Base-by-base conservation (phyloP, 73 alveolate genomes). In the Paramecium biaurelia region DNA sequence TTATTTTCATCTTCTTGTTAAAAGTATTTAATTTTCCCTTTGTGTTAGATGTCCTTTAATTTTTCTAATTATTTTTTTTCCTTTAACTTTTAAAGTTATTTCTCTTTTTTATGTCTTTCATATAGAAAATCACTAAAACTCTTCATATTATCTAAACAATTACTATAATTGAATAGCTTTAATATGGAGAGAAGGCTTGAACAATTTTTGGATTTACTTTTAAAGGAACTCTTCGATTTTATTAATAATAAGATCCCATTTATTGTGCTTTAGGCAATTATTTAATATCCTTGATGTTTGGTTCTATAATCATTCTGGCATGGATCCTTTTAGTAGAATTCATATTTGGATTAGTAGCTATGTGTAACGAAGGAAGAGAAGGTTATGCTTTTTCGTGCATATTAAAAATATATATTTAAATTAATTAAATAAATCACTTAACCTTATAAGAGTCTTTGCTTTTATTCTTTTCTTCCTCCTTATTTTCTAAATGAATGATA, bases 391-490 rank as follows among this genome's bases (percentile, higher is more conserved):
- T 32, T 63, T 63, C 23, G 84, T 63, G 84, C 84, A 63, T 63
- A 4, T 30, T 8, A 59, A 11, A 34, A 35, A 35, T 15, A 15
- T 14, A 67, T 30, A 67, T 20, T 9, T 7, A 1, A 67, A 32
- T 32, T 74, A 30, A 32, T 35, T 74, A 74, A 74, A 30, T 32
- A 32, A 21, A 79, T 79, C 76, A 79, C 47, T 79, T 79, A 38
- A 79, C 56, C 30, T 79, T 79, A 47, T 43, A 79, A 23, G 24
- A 30, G 41, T 79, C 90, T 14, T 43, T 79, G 42, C 43, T 43
- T 43, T 79, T 79, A 12, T 43, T 79, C 74, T 79, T 79, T 21
- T 79, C 90, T 30, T 79, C 76, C 0, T 79, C 90, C 14, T 43
- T 79, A 21, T 43, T 76, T 79, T 79, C 76, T 45, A 79, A 79